A percentile compares a stretch with the other conserved stretches of the same genome.
phyloP scores from a whole-genome alignment of 495 filamentous ascomycete genomes.

The Aspergillus steynii region DNA sequence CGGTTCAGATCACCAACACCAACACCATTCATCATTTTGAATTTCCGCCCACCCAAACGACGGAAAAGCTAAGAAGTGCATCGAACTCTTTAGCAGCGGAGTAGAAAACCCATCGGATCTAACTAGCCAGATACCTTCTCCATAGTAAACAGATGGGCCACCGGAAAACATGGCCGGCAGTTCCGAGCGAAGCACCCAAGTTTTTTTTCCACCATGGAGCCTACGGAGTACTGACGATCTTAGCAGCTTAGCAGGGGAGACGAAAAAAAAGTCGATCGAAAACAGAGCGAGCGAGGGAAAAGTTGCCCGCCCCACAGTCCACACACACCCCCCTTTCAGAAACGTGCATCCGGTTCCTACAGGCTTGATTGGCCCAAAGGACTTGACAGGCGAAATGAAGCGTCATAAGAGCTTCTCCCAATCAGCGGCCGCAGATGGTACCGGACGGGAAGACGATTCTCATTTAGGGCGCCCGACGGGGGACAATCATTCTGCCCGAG shows the following conservation, averaged over 20 bases:
- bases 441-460: constrained; percentile 21
- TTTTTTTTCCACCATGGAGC: neutral
- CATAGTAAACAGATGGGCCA: neutral
- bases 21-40: neutral
- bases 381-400: constrained; percentile 23
- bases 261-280: neutral
- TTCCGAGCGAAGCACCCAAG: neutral
- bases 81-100: constrained; percentile 8
- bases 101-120: constrained; percentile 1
- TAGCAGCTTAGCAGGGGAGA: neutral
- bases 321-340: constrained; percentile 10
- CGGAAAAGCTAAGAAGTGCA: neutral
- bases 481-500: constrained; percentile 12
- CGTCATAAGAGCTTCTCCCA: constrained; percentile 18
- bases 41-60: neutral
- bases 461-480: constrained; percentile 14
- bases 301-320: neutral
- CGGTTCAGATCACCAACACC: constrained; percentile 23
- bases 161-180: neutral
- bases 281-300: neutral
- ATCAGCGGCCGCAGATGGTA: constrained; percentile 17
- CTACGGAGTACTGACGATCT: neutral
- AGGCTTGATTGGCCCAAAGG: constrained; percentile 19
- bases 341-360: constrained; percentile 17
- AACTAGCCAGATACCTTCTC: neutral